Base-by-base conservation (phyloP, 1,284 basidiomycete species). In the Quambalaria eucalypti region DNA sequence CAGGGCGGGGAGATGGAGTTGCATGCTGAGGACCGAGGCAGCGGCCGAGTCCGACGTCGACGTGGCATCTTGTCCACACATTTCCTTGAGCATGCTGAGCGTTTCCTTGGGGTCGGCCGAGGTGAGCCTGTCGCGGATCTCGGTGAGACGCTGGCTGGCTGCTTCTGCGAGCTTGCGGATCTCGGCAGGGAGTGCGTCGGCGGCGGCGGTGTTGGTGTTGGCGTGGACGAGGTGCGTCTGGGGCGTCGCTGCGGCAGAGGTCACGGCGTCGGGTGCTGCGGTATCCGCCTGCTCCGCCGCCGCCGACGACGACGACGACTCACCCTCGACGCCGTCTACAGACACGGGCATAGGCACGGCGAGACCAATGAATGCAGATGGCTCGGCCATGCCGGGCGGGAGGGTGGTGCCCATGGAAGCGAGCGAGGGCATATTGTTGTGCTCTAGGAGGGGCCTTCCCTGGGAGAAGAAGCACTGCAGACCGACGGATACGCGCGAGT, bases 381-480 rank as follows among this genome's bases (percentile, higher is more conserved):
- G n/a, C n/a, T n/a, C n/a, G n/a, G n/a, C n/a, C 36, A 39, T 39
- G 36, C 16, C 36, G 10, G 36, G 36, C 16, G 16, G 36, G 21
- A n/a, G 16, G 42, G 21, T 26, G 12, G 42, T 19, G 2, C 42
- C 42, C 14, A 12, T 21, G 42, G 12, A 19, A 23, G 42, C 42
- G 19, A 12, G 21, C 4, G 42, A 46, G 7, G 25, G 25, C 4
- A 46, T 46, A 14, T 46, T 46, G 42, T 46, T 19, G 42, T 46
- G 42, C 42, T 52, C 51, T 23, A 52, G 46, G 19, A 52, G 36
- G 16, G 51, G 51, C 21, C 51, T 38, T 8, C 50, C 50, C 9
- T 38, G 36, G n/a, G 29, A 51, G 31, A 51, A 51, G 50, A 51
- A 51, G 50, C 28, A 31, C 42, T 51, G 50, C 2, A 46, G 42